phyloP scores from a whole-genome alignment of 306 rosid species.

The Cucurbita moschata region DNA sequence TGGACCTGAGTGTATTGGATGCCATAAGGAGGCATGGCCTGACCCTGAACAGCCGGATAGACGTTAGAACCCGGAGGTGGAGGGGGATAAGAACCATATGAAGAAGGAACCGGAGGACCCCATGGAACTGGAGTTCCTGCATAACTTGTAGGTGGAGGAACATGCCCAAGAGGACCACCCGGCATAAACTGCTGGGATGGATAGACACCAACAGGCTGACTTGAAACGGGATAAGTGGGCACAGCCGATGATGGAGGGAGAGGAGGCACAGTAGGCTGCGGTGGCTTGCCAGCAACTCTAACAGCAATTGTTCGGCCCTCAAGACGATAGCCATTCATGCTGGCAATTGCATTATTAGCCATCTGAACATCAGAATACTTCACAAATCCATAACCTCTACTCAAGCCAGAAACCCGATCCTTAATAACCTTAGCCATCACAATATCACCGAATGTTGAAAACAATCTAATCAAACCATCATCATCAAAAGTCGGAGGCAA shows the following conservation, averaged over 20 bases:
- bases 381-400: constrained; percentile 96
- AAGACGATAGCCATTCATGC: constrained; percentile 89
- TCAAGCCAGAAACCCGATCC: constrained; percentile 66
- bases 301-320: constrained; percentile 96
- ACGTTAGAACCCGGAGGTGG: constrained; percentile 72
- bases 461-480: constrained; percentile 68
- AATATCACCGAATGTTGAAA: constrained; percentile 89
- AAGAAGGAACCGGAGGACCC: constrained; percentile 90
- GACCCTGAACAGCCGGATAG: constrained; percentile 73
- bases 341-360: constrained; percentile 78
- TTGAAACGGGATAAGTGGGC: constrained; percentile 61
- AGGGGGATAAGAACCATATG: constrained; percentile 63
- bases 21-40: constrained; percentile 64
- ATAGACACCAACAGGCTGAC: constrained; percentile 63
- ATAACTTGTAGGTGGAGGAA: constrained; percentile 47
- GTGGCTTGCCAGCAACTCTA: constrained; percentile 96
- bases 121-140: constrained; percentile 69
- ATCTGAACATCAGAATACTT: constrained; percentile 79
- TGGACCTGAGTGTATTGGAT: constrained; percentile 65
- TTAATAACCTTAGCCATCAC: constrained; percentile 94
- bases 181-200: constrained; percentile 81
- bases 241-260: constrained; percentile 62
- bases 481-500: constrained; percentile 92
- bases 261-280: constrained; percentile 82
- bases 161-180: constrained; percentile 62